Evolutionary conservation across 2,329 filamentous ascomycete genomes (phyloP).

Genomic region (Furcasterigmium furcatum): DNA sequence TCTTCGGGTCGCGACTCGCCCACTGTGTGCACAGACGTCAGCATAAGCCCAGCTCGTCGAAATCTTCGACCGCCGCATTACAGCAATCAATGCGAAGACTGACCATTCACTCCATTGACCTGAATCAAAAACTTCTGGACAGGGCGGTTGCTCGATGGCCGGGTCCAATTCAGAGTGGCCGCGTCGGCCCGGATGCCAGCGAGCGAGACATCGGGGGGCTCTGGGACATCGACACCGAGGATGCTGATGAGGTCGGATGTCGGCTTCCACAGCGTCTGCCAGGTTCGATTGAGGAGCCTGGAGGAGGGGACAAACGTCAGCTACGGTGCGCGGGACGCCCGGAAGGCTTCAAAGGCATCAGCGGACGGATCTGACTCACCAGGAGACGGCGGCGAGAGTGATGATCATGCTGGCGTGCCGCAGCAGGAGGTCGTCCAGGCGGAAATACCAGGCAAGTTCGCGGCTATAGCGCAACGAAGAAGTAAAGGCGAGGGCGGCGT

Average conservation of each 20-base stretch:
- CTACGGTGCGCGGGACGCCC: not conserved
- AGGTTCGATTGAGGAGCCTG: conserved; percentile 82
- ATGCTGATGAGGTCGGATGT: conserved; percentile 88
- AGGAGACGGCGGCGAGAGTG: conserved; percentile 48
- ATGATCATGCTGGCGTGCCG: conserved; percentile 53
- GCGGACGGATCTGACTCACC: conserved; percentile 38
- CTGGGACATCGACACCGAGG: conserved; percentile 89
- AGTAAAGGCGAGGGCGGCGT: conserved; percentile 8
- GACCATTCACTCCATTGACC: conserved; percentile 89
- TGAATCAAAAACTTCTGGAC: conserved; percentile 88
- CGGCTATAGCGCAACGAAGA: conserved; percentile 12
- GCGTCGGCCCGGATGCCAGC: conserved; percentile 85
- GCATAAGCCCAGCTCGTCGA: no score
- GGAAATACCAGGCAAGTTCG: conserved; percentile 21
- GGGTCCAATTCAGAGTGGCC: conserved; percentile 87
- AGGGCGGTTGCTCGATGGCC: conserved; percentile 60
- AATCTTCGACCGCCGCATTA: no score
- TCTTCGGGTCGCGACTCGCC: conserved; percentile 79
- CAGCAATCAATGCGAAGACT: conserved; percentile 30
- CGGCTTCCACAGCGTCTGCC: conserved; percentile 85
- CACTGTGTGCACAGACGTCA: conserved; percentile 47
- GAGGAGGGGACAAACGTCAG: conserved; percentile 2
- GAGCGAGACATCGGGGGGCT: conserved; percentile 83
- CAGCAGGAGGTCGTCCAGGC: conserved; percentile 42
- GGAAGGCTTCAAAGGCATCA: not conserved